Percentiles rank a stretch among this genome's conserved stretches.
Conservation (phyloP, 2,329 filamentous ascomycete genomes). For the Aureobasidium melanogenum region DNA sequence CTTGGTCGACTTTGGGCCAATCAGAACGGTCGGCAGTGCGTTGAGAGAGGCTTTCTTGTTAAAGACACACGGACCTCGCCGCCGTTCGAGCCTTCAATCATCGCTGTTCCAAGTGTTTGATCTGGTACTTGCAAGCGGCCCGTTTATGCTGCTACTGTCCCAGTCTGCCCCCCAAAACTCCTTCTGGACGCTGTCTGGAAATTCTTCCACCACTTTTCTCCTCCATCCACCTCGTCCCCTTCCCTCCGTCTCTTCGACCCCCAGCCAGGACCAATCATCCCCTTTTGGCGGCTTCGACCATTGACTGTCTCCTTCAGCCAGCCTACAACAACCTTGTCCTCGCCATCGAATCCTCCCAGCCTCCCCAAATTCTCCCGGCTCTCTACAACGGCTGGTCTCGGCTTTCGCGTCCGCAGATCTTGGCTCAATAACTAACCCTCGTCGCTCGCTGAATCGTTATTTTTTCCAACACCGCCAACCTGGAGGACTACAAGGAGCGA, state of each 20-base stretch:
- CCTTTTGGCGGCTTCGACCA: neutral
- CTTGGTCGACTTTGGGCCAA: neutral
- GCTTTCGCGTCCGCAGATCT: neutral
- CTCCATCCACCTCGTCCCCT: neutral
- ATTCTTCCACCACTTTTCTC: neutral
- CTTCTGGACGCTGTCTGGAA: neutral
- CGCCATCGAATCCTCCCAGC: neutral
- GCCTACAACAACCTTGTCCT: neutral
- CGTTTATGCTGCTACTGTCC: constrained; percentile 1
- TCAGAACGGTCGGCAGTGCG: neutral
- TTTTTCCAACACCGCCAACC: constrained; percentile 7
- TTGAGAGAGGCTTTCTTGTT: constrained; percentile 1
- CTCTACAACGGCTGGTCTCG: constrained; percentile 4
- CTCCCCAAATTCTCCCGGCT: neutral
- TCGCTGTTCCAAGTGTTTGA: constrained; percentile 3
- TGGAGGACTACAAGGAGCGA: constrained; percentile 14
- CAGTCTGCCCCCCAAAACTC: neutral
- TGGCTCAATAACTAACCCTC: neutral
- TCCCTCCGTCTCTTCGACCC: neutral
- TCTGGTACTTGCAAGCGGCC: constrained; percentile 1
- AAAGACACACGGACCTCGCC: constrained; percentile 5
- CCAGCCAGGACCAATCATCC: neutral
- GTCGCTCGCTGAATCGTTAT: constrained; percentile 1
- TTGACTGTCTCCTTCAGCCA: neutral
- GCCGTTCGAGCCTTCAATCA: constrained; percentile 9